Evolutionary conservation across 2,329 filamentous ascomycete species (phyloP).

Genomic region (Lasiodiplodia hormozganensis): DNA sequence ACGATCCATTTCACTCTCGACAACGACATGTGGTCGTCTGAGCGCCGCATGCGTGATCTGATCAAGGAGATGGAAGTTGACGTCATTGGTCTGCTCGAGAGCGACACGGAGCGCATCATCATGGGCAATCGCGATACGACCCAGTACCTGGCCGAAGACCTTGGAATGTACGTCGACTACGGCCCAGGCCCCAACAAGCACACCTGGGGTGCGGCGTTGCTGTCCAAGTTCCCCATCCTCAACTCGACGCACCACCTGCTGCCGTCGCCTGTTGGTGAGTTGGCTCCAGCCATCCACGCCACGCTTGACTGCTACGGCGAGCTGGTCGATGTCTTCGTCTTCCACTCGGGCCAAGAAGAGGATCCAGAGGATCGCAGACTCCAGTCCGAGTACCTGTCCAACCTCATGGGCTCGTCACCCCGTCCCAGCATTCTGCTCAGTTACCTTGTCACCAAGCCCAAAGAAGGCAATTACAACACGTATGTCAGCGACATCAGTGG

Average conservation of each 20-base stretch:
- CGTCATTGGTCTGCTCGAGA: constrained; percentile 92
- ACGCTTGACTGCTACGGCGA: constrained; percentile 92
- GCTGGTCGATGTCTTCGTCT: constrained; percentile 91
- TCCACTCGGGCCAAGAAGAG: constrained; percentile 98
- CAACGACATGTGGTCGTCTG: constrained; percentile 98
- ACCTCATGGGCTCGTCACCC: constrained; percentile 82
- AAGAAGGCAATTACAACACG: constrained; percentile 94
- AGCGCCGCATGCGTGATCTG: constrained; percentile 89
- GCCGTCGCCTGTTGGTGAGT: constrained; percentile 89
- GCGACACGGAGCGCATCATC: constrained; percentile 94
- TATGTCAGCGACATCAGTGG: constrained; percentile 86
- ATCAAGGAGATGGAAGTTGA: constrained; percentile 97
- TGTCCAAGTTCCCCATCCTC: constrained; percentile 97
- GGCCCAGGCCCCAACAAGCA: constrained; percentile 98
- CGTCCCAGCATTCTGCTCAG: constrained; percentile 85
- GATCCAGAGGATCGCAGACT: constrained; percentile 89
- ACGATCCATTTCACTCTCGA: constrained; percentile 98
- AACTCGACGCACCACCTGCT: constrained; percentile 97
- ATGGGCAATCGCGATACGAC: constrained; percentile 99
- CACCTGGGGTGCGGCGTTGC: constrained; percentile 91
- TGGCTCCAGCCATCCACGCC: constrained; percentile 96
- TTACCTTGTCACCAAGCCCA: constrained; percentile 90
- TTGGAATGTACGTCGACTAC: constrained; percentile 99
- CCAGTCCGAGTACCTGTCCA: constrained; percentile 83
- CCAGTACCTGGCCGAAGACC: constrained; percentile 91